Conservation (phyloP, 371 early-diverging fungal species). For the Parasitella parasitica region DNA sequence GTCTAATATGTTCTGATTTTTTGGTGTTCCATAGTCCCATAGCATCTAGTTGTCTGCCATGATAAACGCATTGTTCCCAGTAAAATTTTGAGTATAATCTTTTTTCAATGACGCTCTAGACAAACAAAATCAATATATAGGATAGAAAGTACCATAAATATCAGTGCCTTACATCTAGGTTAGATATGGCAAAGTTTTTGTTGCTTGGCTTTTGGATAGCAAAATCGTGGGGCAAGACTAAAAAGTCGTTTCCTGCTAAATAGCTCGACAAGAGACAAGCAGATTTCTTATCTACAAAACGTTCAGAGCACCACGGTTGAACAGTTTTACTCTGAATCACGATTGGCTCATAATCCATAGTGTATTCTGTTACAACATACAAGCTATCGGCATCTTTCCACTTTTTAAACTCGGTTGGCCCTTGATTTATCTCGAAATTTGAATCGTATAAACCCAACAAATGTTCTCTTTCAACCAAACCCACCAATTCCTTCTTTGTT, state of each 20-base stretch:
- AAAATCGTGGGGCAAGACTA: constrained; percentile 47
- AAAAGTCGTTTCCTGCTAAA: constrained; percentile 44
- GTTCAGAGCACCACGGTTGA: constrained; percentile 52
- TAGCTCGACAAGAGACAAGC: constrained; percentile 45
- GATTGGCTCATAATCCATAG: constrained; percentile 51
- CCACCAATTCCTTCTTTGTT: constrained; percentile 30
- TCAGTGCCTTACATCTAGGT: constrained; percentile 39
- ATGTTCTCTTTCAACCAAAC: constrained; percentile 21
- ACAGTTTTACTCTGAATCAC: constrained; percentile 44
- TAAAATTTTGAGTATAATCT: constrained; percentile 47
- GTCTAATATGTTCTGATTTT: constrained; percentile 38
- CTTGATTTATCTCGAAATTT: constrained; percentile 39
- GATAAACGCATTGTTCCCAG: constrained; percentile 52
- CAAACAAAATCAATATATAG: not conserved
- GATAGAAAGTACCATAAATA: not conserved
- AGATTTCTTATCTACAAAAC: constrained; percentile 42
- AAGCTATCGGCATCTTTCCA: constrained; percentile 34
- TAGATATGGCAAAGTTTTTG: constrained; percentile 24
- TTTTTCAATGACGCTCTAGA: constrained; percentile 45
- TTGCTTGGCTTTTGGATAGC: constrained; percentile 32
- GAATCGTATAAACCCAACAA: constrained; percentile 30
- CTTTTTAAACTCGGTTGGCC: constrained; percentile 33
- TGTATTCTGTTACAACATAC: constrained; percentile 40
- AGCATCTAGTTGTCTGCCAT: constrained; percentile 46
- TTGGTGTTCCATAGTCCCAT: constrained; percentile 39